Conservation (phyloP, 148 eudicot genomes). For the Pharnaceum exiguum region DNA sequence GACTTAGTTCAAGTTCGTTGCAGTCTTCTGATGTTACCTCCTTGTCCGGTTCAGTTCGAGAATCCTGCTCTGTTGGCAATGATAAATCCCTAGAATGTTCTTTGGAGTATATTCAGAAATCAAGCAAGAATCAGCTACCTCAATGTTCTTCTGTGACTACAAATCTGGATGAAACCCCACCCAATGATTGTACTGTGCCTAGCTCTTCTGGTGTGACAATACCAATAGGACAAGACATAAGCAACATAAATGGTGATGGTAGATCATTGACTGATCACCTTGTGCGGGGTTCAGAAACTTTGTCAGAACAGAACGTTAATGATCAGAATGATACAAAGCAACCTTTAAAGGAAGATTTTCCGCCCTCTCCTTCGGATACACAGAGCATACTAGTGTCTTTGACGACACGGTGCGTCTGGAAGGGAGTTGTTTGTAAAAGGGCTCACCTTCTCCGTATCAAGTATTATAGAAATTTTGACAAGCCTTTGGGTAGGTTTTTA, state of each 20-base stretch:
- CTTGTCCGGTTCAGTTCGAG: constrained; percentile 15
- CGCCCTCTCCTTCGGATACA: constrained; percentile 78
- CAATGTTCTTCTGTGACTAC: constrained; percentile 25
- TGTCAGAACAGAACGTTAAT: constrained; percentile 31
- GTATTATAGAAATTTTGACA: constrained; percentile 86
- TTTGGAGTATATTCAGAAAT: constrained; percentile 19
- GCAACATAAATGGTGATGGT: constrained; percentile 11
- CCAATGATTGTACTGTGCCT: constrained; percentile 15
- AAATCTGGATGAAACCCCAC: constrained; percentile 15
- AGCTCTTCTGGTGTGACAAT: constrained; percentile 23
- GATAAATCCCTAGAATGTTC: constrained; percentile 25
- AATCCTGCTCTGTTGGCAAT: constrained; percentile 19
- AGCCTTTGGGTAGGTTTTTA: constrained; percentile 91
- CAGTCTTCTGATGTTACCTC: constrained; percentile 10
- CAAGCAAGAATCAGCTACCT: constrained; percentile 7
- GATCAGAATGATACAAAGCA: constrained; percentile 32
- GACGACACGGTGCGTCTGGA: constrained; percentile 91
- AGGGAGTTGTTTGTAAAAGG: constrained; percentile 89
- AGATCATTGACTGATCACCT: constrained; percentile 16
- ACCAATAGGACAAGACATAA: constrained; percentile 10
- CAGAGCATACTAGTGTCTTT: constrained; percentile 88
- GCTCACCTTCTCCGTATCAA: constrained; percentile 93
- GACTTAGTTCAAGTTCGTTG: constrained; percentile 4
- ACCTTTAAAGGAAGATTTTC: constrained; percentile 59
- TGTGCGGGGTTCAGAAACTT: constrained; percentile 14